These are phyloP conservation scores for Begonia masoniana DNA, from an alignment of 306 rosid genomes.

Conservation along the genomic window DNA sequence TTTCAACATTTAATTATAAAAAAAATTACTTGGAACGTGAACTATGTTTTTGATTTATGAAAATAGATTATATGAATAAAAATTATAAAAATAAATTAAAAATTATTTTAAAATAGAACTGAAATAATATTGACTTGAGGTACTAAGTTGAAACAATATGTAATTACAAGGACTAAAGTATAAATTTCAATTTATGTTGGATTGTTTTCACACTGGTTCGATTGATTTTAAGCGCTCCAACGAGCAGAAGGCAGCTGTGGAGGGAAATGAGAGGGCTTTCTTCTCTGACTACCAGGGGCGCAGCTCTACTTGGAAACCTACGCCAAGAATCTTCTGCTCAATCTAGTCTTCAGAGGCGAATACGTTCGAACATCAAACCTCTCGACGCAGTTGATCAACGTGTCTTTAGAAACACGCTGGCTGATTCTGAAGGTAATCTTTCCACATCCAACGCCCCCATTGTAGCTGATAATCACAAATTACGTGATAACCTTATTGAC, in stretches of 20 bases:
- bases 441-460: constrained; percentile 8
- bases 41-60: no score
- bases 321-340: constrained; percentile 14
- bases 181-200: no score
- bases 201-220: background rate
- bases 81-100: no score
- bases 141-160: no score
- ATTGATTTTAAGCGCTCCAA: background rate
- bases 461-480: background rate
- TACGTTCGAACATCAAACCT: constrained; percentile 5
- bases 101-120: no score
- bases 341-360: constrained; percentile 2
- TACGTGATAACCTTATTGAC: constrained; percentile 17
- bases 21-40: no score
- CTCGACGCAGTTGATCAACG: constrained; percentile 3
- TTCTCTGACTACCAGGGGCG: constrained; percentile 30
- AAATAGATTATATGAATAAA: no score
- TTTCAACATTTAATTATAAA: no score
- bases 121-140: no score
- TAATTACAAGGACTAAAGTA: no score
- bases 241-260: background rate
- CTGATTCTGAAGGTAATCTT: constrained; percentile 26
- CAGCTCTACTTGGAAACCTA: constrained; percentile 20
- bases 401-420: background rate
- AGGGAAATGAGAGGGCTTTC: constrained; percentile 29